These are phyloP conservation scores for Coemansia sp. DNA, from an alignment of 192 early-diverging fungal genomes.

Conservation along the genomic window DNA sequence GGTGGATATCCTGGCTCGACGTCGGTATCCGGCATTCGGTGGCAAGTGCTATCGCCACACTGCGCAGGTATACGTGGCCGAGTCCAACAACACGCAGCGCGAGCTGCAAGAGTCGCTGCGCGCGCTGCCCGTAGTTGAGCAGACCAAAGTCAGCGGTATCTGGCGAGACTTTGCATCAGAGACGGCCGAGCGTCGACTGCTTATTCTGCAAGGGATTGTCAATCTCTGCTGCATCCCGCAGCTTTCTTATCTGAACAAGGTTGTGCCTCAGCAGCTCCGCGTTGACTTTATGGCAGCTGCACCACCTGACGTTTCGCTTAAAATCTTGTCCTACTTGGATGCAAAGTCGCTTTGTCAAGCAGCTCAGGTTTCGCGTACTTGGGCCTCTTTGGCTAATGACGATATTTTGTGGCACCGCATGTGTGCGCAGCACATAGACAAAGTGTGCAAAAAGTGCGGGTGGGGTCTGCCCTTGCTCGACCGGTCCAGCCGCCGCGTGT, in stretches of 20 bases:
- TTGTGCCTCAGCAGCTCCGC: slow-evolving; percentile 71
- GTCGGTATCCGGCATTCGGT: slow-evolving; percentile 50
- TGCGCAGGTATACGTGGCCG: slow-evolving; percentile 52
- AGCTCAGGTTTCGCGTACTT: slow-evolving; percentile 81
- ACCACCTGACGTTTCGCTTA: slow-evolving; percentile 80
- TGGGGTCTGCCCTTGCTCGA: slow-evolving; percentile 94
- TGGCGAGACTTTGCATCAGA: slow-evolving; percentile 74
- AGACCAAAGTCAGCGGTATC: slow-evolving; percentile 67
- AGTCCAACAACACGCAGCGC: slow-evolving; percentile 37
- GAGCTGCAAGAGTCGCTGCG: slow-evolving; percentile 62
- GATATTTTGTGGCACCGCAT: slow-evolving; percentile 95
- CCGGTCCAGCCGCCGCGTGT: slow-evolving; percentile 55
- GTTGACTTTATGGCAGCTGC: slow-evolving; percentile 82
- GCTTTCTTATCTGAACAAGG: slow-evolving; percentile 78
- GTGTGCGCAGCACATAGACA: slow-evolving; percentile 98
- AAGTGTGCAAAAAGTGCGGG: slow-evolving; percentile 93
- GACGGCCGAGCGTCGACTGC: slow-evolving; percentile 63
- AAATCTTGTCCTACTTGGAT: slow-evolving; percentile 90
- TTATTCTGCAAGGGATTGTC: slow-evolving; percentile 77
- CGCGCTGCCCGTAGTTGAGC: slow-evolving; percentile 60
- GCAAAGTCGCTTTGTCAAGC: slow-evolving; percentile 88
- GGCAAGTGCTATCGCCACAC: slow-evolving; percentile 59
- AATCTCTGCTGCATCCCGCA: slow-evolving; percentile 85
- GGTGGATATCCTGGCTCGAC: slow-evolving; percentile 27
- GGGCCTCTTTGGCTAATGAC: slow-evolving; percentile 87